These are phyloP conservation scores for Cinnamomum micranthum DNA, from an alignment of 164 flowering plant species.

Conservation along the genomic window DNA sequence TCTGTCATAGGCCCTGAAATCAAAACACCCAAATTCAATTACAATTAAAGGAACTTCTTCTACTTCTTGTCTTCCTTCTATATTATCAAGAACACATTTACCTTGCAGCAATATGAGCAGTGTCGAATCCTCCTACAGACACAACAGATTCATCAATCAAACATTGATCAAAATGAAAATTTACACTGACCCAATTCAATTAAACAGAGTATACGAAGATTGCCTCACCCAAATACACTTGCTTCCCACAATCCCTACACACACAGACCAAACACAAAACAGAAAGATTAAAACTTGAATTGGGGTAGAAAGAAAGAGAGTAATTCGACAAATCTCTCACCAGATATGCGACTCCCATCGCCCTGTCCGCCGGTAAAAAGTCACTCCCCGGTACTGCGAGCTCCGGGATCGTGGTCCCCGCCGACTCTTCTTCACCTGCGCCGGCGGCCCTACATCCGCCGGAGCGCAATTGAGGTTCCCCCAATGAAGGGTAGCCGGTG, in stretches of 20 bases:
- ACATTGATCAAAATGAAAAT: background rate
- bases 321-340: slow-evolving; percentile 10
- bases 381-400: slow-evolving; percentile 90
- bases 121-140: slow-evolving; percentile 70
- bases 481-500: slow-evolving; percentile 35
- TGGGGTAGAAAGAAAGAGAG: background rate
- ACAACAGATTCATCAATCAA: slow-evolving; percentile 8
- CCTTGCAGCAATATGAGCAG: slow-evolving; percentile 89
- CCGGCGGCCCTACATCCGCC: slow-evolving; percentile 7
- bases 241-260: slow-evolving; percentile 84
- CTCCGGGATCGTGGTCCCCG: slow-evolving; percentile 93
- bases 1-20: slow-evolving; percentile 83
- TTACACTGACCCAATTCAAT: background rate
- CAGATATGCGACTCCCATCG: slow-evolving; percentile 97
- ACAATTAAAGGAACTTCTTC: too few relatives aligned
- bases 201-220: background rate
- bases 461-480: slow-evolving; percentile 32
- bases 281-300: background rate
- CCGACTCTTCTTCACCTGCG: slow-evolving; percentile 62
- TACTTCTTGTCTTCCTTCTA: background rate
- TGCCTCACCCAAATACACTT: slow-evolving; percentile 69
- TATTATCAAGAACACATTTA: slow-evolving; percentile 12
- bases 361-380: slow-evolving; percentile 89
- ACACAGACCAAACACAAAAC: background rate
- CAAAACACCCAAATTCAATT: slow-evolving; percentile 4